phyloP scores from a whole-genome alignment of 352 stramenopile genomes.

The Halophytophthora polymorphica region DNA sequence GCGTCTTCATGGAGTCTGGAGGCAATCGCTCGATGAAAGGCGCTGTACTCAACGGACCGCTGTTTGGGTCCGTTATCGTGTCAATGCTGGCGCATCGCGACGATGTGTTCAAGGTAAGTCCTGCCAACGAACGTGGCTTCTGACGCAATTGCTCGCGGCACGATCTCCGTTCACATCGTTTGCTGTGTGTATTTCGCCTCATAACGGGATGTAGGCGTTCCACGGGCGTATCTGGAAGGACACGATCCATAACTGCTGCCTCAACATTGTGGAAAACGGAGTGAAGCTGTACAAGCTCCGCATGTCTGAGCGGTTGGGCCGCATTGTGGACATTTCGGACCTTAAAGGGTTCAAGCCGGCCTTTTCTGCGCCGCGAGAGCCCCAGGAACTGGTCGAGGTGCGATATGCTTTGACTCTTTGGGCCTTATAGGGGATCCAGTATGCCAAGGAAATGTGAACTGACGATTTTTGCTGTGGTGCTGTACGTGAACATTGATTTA shows the following conservation, averaged over 20 bases:
- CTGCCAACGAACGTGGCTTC: background rate
- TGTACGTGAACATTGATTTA: conserved; percentile 12
- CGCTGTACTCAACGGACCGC: conserved; percentile 66
- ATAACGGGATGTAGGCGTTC: conserved; percentile 41
- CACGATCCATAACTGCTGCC: conserved; percentile 76
- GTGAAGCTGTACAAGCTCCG: conserved; percentile 79
- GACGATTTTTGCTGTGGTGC: too few relatives aligned
- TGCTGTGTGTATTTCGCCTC: background rate
- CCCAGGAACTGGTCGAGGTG: conserved; percentile 39
- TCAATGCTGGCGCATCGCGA: conserved; percentile 71
- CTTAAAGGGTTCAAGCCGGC: conserved; percentile 51
- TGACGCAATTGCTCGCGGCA: too few relatives aligned
- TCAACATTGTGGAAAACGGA: conserved; percentile 74
- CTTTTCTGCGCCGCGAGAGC: conserved; percentile 23
- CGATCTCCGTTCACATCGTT: background rate
- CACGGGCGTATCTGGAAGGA: conserved; percentile 69
- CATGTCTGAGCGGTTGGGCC: conserved; percentile 62
- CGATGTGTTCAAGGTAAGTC: conserved; percentile 59
- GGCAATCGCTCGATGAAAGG: conserved; percentile 67
- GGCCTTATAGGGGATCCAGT: too few relatives aligned
- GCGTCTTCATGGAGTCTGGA: conserved; percentile 52
- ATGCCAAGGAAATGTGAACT: too few relatives aligned
- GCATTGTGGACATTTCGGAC: conserved; percentile 73
- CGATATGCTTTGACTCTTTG: too few relatives aligned
- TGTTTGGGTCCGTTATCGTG: conserved; percentile 67